These are phyloP conservation scores for Suillus weaverae DNA, from an alignment of 768 basidiomycete genomes.

Conservation along the genomic window DNA sequence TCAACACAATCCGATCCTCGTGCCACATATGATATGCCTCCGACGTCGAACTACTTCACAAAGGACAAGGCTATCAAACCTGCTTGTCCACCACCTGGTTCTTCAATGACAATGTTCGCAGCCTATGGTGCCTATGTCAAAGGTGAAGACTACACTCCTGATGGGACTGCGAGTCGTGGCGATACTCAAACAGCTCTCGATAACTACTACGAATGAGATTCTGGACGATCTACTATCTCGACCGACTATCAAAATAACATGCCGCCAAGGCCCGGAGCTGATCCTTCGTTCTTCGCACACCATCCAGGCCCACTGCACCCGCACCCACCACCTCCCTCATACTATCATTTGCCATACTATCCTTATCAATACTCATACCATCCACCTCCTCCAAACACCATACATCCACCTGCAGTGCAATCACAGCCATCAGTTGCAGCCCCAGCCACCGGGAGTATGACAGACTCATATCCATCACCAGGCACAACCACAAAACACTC, in stretches of 20 bases:
- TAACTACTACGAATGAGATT: too few species aligned
- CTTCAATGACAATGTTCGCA: neutral
- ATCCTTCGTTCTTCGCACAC: neutral
- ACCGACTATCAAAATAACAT: neutral
- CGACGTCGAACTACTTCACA: neutral
- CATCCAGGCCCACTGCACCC: too few species aligned
- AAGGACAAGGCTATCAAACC: slow-evolving; percentile 1
- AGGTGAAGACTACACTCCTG: neutral
- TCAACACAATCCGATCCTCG: neutral
- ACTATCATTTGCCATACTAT: neutral
- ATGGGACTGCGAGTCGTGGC: too few species aligned
- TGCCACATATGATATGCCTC: slow-evolving; percentile 4
- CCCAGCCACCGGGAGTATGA: neutral
- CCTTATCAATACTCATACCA: neutral
- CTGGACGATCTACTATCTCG: too few species aligned
- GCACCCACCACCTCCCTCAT: neutral
- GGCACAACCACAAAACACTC: neutral
- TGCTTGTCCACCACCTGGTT: neutral
- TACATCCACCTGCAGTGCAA: neutral
- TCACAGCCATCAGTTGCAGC: neutral
- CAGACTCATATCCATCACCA: neutral
- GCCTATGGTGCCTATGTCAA: neutral
- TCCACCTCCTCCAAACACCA: neutral
- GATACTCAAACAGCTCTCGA: too few species aligned
- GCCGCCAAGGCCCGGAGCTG: neutral